Base-by-base conservation (phyloP, 2,329 filamentous ascomycete genomes). In the Coniochaeta pulveracea region DNA sequence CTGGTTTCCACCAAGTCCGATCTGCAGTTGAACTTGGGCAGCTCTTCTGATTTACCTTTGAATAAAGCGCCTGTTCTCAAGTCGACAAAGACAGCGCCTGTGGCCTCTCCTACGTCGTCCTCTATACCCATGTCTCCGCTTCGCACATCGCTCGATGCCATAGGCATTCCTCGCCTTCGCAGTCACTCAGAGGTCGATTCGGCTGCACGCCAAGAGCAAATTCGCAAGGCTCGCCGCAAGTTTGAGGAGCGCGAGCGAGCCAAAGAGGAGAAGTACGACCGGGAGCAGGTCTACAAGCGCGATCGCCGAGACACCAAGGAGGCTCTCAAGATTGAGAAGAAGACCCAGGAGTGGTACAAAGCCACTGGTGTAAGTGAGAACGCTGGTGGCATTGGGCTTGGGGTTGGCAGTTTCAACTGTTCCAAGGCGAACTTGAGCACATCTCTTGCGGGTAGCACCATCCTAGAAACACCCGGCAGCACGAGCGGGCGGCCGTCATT, bases 241-340 rank as follows among this genome's bases (percentile, higher is more conserved):
- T 79, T 78, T 40, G 65, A 76, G 47, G 68, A 74, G 47, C 72
- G 69, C 47, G 72, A 80, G 50, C 61, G 61, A 11, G 58, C 58
- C 34, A 78, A 79, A 53, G 67, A 76, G 22, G 73, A 76, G 47
- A 77, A 76, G 46, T 71, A 72, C 31, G 72, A 68, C 11, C 66
- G 66, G 10, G 69, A 76, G 43, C 64, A 75, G 56, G 61, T 69
- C 37, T 63, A 62, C 40, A 72, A 69, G 39, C 63, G 67, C 22
- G 72, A 77, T 48, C 71, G 72, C 29, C 63, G 63, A n/a, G 66
- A 72, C 36, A 63, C 58, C 44, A 74, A 67, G 46, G 70, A 73
- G 38, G 69, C 69, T 1, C 59, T 60, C 23, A 62, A 64, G 36
- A 50, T 64, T 8, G 70, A 72, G 47, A 64, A 59, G 41, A 55